Base-by-base conservation (phyloP, 2,329 filamentous ascomycete species). In the Fusarium sp. region DNA sequence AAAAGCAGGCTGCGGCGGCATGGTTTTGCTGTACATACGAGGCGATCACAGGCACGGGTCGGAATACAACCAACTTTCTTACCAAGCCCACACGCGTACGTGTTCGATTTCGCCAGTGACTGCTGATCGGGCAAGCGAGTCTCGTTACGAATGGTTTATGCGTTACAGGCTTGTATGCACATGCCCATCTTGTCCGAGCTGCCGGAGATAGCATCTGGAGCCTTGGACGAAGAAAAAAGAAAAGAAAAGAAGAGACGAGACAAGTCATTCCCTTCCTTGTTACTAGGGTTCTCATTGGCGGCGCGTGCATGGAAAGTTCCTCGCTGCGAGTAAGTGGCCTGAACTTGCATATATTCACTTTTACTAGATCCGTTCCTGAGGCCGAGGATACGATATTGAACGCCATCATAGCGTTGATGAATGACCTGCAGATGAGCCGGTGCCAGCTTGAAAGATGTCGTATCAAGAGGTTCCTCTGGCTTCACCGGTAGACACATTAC, bases 1-100 rank as follows among this genome's bases (percentile, higher is more conserved):
- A 58, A 63, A 69, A 73, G 41, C 59, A 72, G 57, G 69, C 67
- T 71, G 67, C 69, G 66, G 66, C 63, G 63, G 54, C 61, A 74
- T 69, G 63, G 62, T 72, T 72, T 73, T 43, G 23, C 59, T 54
- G 46, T 59, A 59, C 61, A 65, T 60, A 74, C 67, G 71, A 73
- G 71, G 69, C 61, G 57, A 63, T 48, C 44, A 53, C 56, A 64
- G 54, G 59, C 44, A 61, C 50, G 57, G 56, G 52, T 65, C 58
- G 57, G 58, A 59, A 70, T 71, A 62, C 60, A 62, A 39, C 65
- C 60, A 68, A 54, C 62, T 47, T 57, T 48, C 24, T 52, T 64
- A 48, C 53, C 47, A 64, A 68, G 44, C 61, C 33, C 52, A 44
- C 29, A n/a, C 56, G 23, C 20, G 35, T 70, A 70, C 66, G 69